phyloP scores from a whole-genome alignment of 192 early-diverging fungal genomes.

The Entomortierella parvispora region DNA sequence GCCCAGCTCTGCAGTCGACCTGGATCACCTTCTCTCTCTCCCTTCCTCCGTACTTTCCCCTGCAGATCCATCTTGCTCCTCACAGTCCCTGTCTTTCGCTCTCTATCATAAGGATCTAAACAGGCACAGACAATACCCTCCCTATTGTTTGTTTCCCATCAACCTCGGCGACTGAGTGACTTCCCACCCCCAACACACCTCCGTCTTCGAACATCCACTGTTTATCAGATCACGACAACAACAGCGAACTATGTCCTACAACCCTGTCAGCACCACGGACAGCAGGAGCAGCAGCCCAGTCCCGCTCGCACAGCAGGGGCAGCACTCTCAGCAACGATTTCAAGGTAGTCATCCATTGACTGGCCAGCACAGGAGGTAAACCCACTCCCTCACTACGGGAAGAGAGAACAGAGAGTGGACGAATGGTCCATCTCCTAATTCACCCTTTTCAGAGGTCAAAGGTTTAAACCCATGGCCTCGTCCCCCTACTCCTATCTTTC shows the following conservation, averaged over 20 bases:
- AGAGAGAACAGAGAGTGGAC: no score
- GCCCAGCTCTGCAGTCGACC: neutral
- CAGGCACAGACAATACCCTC: neutral
- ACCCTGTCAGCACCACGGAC: constrained; percentile 13
- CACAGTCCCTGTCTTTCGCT: no score
- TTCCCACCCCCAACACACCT: neutral
- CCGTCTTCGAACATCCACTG: neutral
- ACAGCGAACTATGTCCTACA: constrained; percentile 19
- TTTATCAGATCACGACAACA: neutral
- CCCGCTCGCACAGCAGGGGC: neutral
- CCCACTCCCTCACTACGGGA: no score
- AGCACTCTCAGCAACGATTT: constrained; percentile 7
- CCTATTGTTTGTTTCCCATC: neutral
- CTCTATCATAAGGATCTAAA: no score
- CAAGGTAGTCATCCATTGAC: no score
- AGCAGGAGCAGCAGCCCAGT: constrained; percentile 42
- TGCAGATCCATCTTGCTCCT: neutral
- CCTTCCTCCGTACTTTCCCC: neutral
- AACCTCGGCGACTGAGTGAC: no score
- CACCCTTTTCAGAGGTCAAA: no score
- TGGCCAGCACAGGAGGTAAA: no score
- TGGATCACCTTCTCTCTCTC: no score
- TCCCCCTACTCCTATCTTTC: no score
- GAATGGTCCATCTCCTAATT: no score
- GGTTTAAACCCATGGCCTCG: no score